These are phyloP conservation scores for Clonostachys byssicola DNA, from an alignment of 2,329 filamentous ascomycete genomes.

Conservation along the genomic window DNA sequence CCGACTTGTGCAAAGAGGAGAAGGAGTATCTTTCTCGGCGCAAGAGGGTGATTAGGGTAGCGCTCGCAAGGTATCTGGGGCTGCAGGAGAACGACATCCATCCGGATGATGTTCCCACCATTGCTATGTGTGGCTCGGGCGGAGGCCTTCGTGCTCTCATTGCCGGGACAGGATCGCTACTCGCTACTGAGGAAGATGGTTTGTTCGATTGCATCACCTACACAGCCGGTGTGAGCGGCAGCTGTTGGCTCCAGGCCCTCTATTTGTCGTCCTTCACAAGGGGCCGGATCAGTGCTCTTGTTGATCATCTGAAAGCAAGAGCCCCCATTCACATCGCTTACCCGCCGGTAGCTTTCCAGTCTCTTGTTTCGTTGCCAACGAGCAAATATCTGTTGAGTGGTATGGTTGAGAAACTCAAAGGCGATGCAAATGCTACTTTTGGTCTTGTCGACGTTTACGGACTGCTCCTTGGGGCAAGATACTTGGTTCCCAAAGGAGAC, in stretches of 20 bases:
- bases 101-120: slow-evolving; percentile 86
- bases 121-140: slow-evolving; percentile 92
- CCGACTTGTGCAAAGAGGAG: slow-evolving; percentile 80
- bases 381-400: slow-evolving; percentile 89
- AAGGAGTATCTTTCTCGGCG: slow-evolving; percentile 68
- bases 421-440: slow-evolving; percentile 66
- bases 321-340: slow-evolving; percentile 89
- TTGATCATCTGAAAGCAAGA: slow-evolving; percentile 83
- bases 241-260: slow-evolving; percentile 89
- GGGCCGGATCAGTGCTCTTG: slow-evolving; percentile 62
- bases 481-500: slow-evolving; percentile 81
- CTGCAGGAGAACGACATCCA: slow-evolving; percentile 79
- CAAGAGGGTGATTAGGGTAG: slow-evolving; percentile 62
- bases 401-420: slow-evolving; percentile 86
- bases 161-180: slow-evolving; percentile 81
- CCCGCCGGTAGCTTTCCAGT: slow-evolving; percentile 75
- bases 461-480: slow-evolving; percentile 74
- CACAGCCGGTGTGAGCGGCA: slow-evolving; percentile 91
- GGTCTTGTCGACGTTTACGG: slow-evolving; percentile 94
- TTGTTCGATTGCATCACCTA: slow-evolving; percentile 94
- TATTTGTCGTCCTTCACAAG: slow-evolving; percentile 71
- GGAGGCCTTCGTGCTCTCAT: slow-evolving; percentile 88
- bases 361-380: slow-evolving; percentile 83
- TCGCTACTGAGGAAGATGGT: slow-evolving; percentile 80
- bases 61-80: slow-evolving; percentile 77